These are phyloP conservation scores for Globisporangium uncinulatum DNA, from an alignment of 352 stramenopile species.

Conservation along the genomic window DNA sequence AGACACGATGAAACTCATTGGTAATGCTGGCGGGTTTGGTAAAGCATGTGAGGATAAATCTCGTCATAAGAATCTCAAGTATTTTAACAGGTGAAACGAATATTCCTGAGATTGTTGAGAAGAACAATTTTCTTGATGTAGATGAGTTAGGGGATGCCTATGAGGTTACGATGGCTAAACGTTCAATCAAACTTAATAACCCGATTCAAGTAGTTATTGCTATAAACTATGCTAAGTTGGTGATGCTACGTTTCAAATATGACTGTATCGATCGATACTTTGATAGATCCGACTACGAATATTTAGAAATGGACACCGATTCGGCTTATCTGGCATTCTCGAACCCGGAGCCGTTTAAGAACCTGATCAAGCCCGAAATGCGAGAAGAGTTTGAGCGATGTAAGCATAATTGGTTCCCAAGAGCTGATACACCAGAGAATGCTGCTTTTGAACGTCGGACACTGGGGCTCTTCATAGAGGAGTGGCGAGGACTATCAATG, in stretches of 20 bases:
- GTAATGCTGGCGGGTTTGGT: conserved; percentile 6
- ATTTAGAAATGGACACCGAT: conserved; percentile 15
- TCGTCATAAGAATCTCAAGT: too few species aligned
- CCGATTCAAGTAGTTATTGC: conserved; percentile 10
- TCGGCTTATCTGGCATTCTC: conserved; percentile 10
- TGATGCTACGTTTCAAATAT: conserved; percentile 15
- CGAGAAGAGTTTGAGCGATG: conserved; percentile 8
- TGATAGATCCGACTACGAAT: conserved; percentile 11
- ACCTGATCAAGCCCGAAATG: conserved; percentile 15
- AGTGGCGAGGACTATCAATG: conserved; percentile 15
- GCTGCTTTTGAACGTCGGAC: conserved; percentile 7
- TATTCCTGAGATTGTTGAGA: too few species aligned
- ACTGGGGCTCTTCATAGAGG: conserved; percentile 19
- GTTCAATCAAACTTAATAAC: conserved; percentile 5
- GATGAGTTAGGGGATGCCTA: too few species aligned
- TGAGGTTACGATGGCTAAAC: conserved; percentile 14
- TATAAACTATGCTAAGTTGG: conserved; percentile 11
- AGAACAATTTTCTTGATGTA: too few species aligned
- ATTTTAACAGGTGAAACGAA: too few species aligned
- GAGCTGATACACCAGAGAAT: neutral
- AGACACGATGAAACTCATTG: too few species aligned
- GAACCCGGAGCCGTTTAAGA: conserved; percentile 8
- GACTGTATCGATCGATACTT: conserved; percentile 12
- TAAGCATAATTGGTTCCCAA: conserved; percentile 18
- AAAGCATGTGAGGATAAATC: too few species aligned